Evolutionary conservation across 352 stramenopile genomes (phyloP).

Genomic region (Proteromonas lacertae): DNA sequence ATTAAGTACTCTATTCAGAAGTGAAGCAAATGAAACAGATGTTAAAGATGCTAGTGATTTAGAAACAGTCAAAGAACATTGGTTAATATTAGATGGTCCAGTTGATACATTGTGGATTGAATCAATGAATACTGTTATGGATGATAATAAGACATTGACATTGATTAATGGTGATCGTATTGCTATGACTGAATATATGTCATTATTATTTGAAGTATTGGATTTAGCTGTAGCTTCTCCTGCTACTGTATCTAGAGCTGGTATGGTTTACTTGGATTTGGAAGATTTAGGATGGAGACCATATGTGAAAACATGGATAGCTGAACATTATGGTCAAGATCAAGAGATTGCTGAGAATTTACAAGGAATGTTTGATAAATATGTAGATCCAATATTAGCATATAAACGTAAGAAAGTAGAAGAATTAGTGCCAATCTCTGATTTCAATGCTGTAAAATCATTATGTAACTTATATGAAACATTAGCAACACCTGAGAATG

Average conservation of each 20-base stretch:
- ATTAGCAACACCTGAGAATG: conserved; percentile 3
- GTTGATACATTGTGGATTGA: conserved; percentile 81
- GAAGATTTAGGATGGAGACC: conserved; percentile 53
- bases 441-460: conserved; percentile 45
- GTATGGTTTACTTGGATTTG: conserved; percentile 60
- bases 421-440: conserved; percentile 19
- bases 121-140: conserved; percentile 90
- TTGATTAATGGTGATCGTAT: conserved; percentile 74
- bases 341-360: not conserved
- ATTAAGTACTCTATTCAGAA: conserved; percentile 60
- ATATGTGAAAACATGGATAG: conserved; percentile 24
- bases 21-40: no score
- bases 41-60: conserved; percentile 45
- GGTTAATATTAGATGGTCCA: conserved; percentile 74
- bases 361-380: conserved; percentile 35
- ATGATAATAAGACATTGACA: conserved; percentile 73
- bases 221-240: conserved; percentile 71
- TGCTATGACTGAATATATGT: conserved; percentile 47
- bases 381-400: conserved; percentile 35
- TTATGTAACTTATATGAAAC: conserved; percentile 28
- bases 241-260: conserved; percentile 50
- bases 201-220: conserved; percentile 71
- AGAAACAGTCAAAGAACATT: conserved; percentile 18
- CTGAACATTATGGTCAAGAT: conserved; percentile 2
- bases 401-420: conserved; percentile 16